Percentiles rank a stretch among this genome's conserved stretches.
These are phyloP conservation scores for Melanogaster broomeanus DNA, from an alignment of 768 basidiomycete species.

Conservation along the genomic window DNA sequence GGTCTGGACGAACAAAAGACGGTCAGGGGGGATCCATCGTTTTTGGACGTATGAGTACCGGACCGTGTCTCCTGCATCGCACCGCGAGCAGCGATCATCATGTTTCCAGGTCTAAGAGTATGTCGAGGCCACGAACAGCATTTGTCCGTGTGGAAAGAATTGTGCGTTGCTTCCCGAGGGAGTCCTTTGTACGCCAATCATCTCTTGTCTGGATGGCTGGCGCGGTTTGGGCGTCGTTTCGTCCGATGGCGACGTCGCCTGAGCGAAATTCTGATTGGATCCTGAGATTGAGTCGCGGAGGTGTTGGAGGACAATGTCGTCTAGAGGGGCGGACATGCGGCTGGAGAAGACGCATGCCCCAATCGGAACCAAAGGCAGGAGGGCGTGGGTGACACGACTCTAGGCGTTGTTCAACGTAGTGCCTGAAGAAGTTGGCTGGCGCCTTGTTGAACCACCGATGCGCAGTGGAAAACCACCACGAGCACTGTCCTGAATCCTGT, in stretches of 20 bases:
- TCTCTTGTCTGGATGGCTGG: conserved; percentile 72
- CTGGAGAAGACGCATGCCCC: too few species aligned
- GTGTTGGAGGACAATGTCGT: conserved; percentile 79
- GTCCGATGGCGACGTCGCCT: conserved; percentile 23
- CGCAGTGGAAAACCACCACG: too few species aligned
- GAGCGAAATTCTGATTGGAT: conserved; percentile 59
- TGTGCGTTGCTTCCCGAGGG: conserved; percentile 81
- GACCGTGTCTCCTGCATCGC: conserved; percentile 68
- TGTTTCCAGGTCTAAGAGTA: too few species aligned
- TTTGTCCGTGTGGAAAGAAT: conserved; percentile 87
- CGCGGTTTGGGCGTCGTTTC: conserved; percentile 35
- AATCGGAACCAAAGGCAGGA: too few species aligned
- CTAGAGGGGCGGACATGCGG: too few species aligned
- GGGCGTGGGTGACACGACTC: too few species aligned
- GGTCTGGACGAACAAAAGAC: conserved; percentile 12
- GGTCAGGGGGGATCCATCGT: conserved; percentile 60
- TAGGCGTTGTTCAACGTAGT: too few species aligned
- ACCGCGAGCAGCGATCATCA: conserved; percentile 82
- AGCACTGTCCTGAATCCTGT: too few species aligned
- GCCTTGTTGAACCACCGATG: too few species aligned
- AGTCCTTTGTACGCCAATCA: conserved; percentile 91
- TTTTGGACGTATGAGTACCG: conserved; percentile 96
- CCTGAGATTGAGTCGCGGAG: conserved; percentile 61
- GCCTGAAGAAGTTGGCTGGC: too few species aligned
- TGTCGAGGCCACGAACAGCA: conserved; percentile 83